phyloP scores from a whole-genome alignment of 768 basidiomycete species.

The Leccinellum luteum region DNA sequence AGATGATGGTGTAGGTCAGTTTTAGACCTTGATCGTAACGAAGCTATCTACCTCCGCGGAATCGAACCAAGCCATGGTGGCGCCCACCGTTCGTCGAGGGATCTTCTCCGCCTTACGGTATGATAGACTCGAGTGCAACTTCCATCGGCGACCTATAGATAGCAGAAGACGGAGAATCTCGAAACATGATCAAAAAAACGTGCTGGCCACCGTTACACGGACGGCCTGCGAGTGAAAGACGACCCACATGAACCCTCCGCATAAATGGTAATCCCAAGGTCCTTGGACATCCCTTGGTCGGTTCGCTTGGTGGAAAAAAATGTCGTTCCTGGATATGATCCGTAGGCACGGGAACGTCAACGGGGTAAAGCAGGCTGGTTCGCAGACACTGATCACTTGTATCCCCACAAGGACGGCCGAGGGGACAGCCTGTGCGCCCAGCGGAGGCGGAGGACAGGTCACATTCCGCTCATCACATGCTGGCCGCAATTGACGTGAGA shows the following conservation, averaged over 20 bases:
- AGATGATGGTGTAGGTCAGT: slow-evolving; percentile 19
- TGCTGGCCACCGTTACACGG: slow-evolving; percentile 4
- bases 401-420: neutral
- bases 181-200: slow-evolving; percentile 2
- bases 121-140: slow-evolving; percentile 1
- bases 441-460: neutral
- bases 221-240: neutral
- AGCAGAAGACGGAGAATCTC: neutral
- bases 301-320: neutral
- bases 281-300: neutral
- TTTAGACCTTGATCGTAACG: slow-evolving; percentile 11
- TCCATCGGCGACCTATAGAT: neutral
- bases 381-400: neutral
- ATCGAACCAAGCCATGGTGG: slow-evolving; percentile 4
- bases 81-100: neutral
- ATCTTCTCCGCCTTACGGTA: slow-evolving; percentile 6
- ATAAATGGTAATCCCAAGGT: neutral
- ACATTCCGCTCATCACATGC: neutral
- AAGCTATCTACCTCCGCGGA: slow-evolving; percentile 22
- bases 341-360: slow-evolving; percentile 9
- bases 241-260: neutral
- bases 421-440: neutral
- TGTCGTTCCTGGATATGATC: slow-evolving; percentile 15
- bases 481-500: neutral
- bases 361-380: neutral